These are phyloP conservation scores for Botryotinia calthae DNA, from an alignment of 2,329 filamentous ascomycete species.

Conservation along the genomic window DNA sequence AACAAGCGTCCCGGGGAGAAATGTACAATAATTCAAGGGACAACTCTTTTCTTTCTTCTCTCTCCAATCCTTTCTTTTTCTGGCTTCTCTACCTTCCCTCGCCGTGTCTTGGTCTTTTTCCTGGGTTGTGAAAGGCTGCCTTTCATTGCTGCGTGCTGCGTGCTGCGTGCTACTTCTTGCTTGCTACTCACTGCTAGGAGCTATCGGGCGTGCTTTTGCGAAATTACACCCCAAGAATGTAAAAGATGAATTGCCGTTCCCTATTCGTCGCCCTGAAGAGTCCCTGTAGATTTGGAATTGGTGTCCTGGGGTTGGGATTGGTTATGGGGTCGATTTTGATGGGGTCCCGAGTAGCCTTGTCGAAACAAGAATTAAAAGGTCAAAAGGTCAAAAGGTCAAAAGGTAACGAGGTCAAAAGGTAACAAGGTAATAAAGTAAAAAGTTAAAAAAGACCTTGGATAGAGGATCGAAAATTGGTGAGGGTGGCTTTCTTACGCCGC, in stretches of 20 bases:
- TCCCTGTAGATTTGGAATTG: conserved; percentile 7
- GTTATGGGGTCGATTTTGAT: conserved; percentile 4
- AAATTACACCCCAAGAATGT: conserved; percentile 14
- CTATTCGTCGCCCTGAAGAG: conserved; percentile 1
- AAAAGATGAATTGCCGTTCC: background rate
- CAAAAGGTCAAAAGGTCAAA: background rate
- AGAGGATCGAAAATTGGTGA: background rate
- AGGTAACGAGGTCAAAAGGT: too few relatives aligned
- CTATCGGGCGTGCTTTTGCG: conserved; percentile 7
- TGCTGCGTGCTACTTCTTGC: background rate
- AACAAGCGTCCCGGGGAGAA: background rate
- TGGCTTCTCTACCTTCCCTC: background rate
- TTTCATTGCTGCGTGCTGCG: background rate
- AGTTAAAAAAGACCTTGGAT: background rate
- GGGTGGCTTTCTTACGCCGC: background rate
- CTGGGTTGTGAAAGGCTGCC: background rate
- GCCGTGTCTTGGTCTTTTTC: background rate
- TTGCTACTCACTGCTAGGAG: background rate
- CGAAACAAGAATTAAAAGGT: background rate
- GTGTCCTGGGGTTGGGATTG: conserved; percentile 3
- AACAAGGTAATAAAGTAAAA: too few relatives aligned
- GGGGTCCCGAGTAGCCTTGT: background rate
- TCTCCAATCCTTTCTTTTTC: background rate
- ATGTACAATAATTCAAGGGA: background rate
- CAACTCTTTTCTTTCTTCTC: background rate